These are phyloP conservation scores for Vanderwaltozyma tropicalis DNA, from an alignment of 805 yeast species.

Conservation along the genomic window DNA sequence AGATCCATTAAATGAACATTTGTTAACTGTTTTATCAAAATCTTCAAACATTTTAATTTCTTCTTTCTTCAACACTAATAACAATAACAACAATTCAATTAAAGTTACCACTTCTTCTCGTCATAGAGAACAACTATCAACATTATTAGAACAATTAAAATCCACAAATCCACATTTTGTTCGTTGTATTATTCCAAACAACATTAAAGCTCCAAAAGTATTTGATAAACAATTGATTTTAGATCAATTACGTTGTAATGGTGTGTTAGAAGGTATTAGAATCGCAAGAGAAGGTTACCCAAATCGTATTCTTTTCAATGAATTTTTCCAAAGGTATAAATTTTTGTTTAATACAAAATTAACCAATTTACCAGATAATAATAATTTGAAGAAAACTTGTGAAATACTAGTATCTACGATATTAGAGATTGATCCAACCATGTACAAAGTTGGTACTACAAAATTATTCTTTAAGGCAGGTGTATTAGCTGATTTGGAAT, in stretches of 20 bases:
- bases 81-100: slow-evolving; percentile 32
- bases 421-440: slow-evolving; percentile 56
- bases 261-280: slow-evolving; percentile 95
- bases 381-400: slow-evolving; percentile 54
- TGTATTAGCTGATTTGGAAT: slow-evolving; percentile 81
- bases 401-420: slow-evolving; percentile 51
- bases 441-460: slow-evolving; percentile 85
- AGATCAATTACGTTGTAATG: slow-evolving; percentile 89
- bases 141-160: slow-evolving; percentile 60
- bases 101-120: slow-evolving; percentile 71
- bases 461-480: slow-evolving; percentile 96
- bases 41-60: slow-evolving; percentile 51
- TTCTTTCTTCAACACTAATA: slow-evolving; percentile 38
- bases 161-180: slow-evolving; percentile 93
- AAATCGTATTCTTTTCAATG: slow-evolving; percentile 74
- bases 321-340: slow-evolving; percentile 65
- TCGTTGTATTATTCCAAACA: slow-evolving; percentile 89
- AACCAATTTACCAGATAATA: slow-evolving; percentile 7
- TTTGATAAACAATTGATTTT: slow-evolving; percentile 71
- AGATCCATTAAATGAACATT: slow-evolving; percentile 78
- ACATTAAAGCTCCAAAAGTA: slow-evolving; percentile 53
- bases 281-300: slow-evolving; percentile 97
- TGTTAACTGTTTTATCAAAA: slow-evolving; percentile 46
- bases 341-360: slow-evolving; percentile 45
- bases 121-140: slow-evolving; percentile 74